Evolutionary conservation across 306 rosid genomes (phyloP).

Genomic region (Potentilla sterilis): DNA sequence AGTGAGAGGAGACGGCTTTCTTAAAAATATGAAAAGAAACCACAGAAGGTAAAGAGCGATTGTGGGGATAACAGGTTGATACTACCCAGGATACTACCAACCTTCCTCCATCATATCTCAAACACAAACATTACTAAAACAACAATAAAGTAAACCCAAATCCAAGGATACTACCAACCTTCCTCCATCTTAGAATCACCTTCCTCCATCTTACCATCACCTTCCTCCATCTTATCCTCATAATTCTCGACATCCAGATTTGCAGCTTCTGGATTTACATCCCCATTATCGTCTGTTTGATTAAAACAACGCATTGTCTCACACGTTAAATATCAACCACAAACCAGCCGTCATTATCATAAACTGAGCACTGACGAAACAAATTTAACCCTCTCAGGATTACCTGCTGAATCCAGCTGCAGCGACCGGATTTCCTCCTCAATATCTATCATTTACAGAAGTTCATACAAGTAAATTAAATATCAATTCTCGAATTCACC

Average conservation of each 20-base stretch:
- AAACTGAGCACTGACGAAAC: background rate
- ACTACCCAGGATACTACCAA: background rate
- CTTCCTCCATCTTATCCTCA: constrained; percentile 62
- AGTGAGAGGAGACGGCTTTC: background rate
- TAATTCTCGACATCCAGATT: constrained; percentile 49
- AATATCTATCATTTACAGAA: constrained; percentile 58
- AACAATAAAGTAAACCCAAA: constrained; percentile 6
- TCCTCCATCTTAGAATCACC: constrained; percentile 66
- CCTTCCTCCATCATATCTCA: background rate
- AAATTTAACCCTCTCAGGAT: constrained; percentile 6
- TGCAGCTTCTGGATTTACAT: constrained; percentile 53
- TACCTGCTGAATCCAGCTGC: constrained; percentile 93
- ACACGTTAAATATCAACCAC: constrained; percentile 24
- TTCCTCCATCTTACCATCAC: constrained; percentile 66
- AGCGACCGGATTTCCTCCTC: constrained; percentile 85
- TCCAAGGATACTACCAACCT: constrained; percentile 55
- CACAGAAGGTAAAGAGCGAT: background rate
- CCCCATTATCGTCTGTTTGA: constrained; percentile 65
- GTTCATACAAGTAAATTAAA: constrained; percentile 19
- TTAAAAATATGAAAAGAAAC: background rate
- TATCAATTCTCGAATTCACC: constrained; percentile 3
- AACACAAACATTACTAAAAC: background rate
- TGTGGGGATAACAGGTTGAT: background rate
- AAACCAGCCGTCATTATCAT: background rate
- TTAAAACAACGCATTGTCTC: constrained; percentile 25